Evolutionary conservation across 75 land plant genomes (phyloP).

Genomic region (Selaginella moellendorffii): DNA sequence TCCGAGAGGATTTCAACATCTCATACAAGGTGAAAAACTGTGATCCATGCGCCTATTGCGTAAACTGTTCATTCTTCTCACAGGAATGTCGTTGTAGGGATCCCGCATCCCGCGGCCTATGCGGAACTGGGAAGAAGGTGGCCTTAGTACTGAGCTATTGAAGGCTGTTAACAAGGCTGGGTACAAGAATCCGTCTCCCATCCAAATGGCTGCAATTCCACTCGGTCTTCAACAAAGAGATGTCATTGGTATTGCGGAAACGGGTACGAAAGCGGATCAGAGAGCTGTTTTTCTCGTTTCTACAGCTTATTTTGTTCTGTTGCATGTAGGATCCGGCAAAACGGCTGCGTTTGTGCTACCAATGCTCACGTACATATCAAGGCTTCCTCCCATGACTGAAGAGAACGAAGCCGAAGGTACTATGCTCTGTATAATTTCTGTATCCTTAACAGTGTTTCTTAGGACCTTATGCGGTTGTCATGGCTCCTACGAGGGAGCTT

Average conservation of each 20-base stretch:
- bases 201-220: slow-evolving; percentile 99
- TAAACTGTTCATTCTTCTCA: not conserved
- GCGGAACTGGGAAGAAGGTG: slow-evolving; percentile 91
- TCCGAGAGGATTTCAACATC: slow-evolving; percentile 89
- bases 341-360: slow-evolving; percentile 98
- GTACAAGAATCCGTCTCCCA: slow-evolving; percentile 86
- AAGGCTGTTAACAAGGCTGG: slow-evolving; percentile 78
- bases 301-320: not conserved
- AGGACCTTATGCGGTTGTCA: slow-evolving; percentile 98
- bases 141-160: slow-evolving; percentile 53
- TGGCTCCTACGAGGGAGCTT: slow-evolving; percentile 98
- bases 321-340: slow-evolving; percentile 58
- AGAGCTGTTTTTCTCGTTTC: not conserved
- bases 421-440: not conserved
- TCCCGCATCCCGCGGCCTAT: slow-evolving; percentile 83
- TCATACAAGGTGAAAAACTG: slow-evolving; percentile 52
- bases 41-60: not conserved
- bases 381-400: slow-evolving; percentile 85
- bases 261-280: slow-evolving; percentile 29
- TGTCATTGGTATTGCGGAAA: slow-evolving; percentile 95
- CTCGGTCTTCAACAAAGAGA: slow-evolving; percentile 92
- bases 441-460: not conserved
- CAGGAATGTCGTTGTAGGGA: slow-evolving; percentile 26
- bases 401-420: slow-evolving; percentile 78
- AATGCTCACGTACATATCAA: slow-evolving; percentile 88